These are phyloP conservation scores for Trametes gibbosa DNA, from an alignment of 768 basidiomycete genomes.

Conservation along the genomic window DNA sequence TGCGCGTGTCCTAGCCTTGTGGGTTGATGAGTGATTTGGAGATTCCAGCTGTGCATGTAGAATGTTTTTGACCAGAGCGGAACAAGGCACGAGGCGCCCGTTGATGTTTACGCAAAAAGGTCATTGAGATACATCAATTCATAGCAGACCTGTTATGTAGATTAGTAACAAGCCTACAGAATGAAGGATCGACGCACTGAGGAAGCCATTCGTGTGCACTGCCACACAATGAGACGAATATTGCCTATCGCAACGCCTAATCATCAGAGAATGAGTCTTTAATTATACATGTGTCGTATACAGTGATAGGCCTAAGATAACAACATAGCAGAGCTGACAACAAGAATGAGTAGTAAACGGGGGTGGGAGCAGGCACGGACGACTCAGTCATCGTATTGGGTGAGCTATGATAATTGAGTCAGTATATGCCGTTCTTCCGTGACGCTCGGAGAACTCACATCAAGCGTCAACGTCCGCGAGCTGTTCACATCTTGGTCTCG, in stretches of 20 bases:
- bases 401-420: conserved; percentile 36
- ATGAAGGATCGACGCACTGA: not conserved
- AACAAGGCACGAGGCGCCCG: not conserved
- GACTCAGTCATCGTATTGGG: conserved; percentile 56
- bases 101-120: not conserved
- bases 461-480: conserved; percentile 86
- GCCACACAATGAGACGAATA: not conserved
- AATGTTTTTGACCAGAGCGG: not conserved
- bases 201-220: not conserved
- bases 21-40: not conserved
- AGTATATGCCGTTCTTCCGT: not conserved
- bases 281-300: not conserved
- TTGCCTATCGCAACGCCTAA: no score
- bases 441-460: conserved; percentile 50
- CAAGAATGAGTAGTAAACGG: not conserved
- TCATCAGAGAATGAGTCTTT: no score
- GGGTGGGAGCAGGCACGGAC: not conserved
- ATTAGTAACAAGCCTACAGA: not conserved
- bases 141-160: not conserved
- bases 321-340: not conserved
- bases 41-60: not conserved
- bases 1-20: not conserved
- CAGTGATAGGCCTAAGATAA: not conserved
- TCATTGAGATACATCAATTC: not conserved
- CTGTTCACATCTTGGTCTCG: conserved; percentile 93